Percentiles rank a stretch among this genome's conserved stretches.
phyloP scores from a whole-genome alignment of 352 stramenopile genomes.

The Thraustochytrium striatum region DNA sequence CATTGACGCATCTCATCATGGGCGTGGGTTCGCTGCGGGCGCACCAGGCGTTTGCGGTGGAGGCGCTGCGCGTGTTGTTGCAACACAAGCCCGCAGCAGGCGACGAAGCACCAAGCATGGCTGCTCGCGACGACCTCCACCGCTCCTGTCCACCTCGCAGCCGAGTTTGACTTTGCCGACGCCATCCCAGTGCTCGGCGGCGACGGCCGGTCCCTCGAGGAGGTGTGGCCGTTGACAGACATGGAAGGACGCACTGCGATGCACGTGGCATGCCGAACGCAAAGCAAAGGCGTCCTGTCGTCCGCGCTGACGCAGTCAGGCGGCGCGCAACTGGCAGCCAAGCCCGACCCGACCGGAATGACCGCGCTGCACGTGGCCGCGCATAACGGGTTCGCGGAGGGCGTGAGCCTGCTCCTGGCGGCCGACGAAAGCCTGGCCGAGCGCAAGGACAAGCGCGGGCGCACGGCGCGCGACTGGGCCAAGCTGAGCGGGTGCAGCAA shows the following conservation, averaged over 20 bases:
- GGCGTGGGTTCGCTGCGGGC: conserved; percentile 37
- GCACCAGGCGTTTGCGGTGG: no score
- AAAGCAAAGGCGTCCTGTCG: conserved; percentile 50
- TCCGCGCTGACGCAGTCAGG: background rate
- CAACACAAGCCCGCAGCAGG: no score
- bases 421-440: conserved; percentile 44
- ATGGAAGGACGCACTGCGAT: conserved; percentile 64
- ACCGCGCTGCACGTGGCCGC: conserved; percentile 69
- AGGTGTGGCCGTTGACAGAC: conserved; percentile 43
- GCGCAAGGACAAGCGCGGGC: conserved; percentile 50
- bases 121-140: background rate
- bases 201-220: background rate
- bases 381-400: conserved; percentile 57
- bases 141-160: conserved; percentile 2
- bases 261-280: conserved; percentile 69
- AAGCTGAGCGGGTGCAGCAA: background rate
- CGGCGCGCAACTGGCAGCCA: conserved; percentile 53
- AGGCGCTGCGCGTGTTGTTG: no score
- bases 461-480: conserved; percentile 22
- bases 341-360: conserved; percentile 58
- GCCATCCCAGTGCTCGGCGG: background rate
- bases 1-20: background rate
- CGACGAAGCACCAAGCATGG: no score
- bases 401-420: conserved; percentile 60
- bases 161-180: background rate